phyloP scores from a whole-genome alignment of 805 yeast genomes.

The Torulaspora franciscae region DNA sequence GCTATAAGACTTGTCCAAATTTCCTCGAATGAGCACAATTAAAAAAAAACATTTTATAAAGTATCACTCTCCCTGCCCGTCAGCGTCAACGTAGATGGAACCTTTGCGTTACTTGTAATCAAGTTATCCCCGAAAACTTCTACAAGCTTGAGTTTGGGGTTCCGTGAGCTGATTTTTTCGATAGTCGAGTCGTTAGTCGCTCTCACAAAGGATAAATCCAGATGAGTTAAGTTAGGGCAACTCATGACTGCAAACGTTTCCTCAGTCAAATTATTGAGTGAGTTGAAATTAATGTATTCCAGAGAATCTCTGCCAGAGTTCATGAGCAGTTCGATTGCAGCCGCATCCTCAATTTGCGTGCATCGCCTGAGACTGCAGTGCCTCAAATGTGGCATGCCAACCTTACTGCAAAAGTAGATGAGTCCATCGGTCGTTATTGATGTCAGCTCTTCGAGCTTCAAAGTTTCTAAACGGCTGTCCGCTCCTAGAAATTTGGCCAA shows the following conservation, averaged over 20 bases:
- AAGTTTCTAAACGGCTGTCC: conserved; percentile 39
- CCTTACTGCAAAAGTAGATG: conserved; percentile 46
- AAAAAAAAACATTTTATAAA: conserved; percentile 31
- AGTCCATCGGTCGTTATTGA: conserved; percentile 68
- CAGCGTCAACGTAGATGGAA: conserved; percentile 52
- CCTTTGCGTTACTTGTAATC: conserved; percentile 51
- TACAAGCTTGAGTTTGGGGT: conserved; percentile 57
- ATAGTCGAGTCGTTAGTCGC: conserved; percentile 65
- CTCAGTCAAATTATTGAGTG: conserved; percentile 54
- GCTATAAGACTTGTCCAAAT: too few relatives aligned
- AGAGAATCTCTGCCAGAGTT: conserved; percentile 60
- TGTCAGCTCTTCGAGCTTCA: conserved; percentile 57
- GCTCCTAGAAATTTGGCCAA: conserved; percentile 52
- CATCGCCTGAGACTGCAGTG: conserved; percentile 63
- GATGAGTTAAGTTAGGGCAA: conserved; percentile 55
- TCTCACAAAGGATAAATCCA: conserved; percentile 79
- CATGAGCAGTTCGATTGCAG: conserved; percentile 51
- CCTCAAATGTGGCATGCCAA: conserved; percentile 52
- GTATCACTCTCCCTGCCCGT: conserved; percentile 74
- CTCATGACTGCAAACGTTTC: conserved; percentile 47
- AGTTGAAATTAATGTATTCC: conserved; percentile 67
- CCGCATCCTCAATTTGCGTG: conserved; percentile 55
- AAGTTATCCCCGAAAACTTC: conserved; percentile 80
- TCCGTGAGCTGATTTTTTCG: conserved; percentile 51
- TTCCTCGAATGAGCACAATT: not conserved